phyloP scores from a whole-genome alignment of 805 yeast genomes.

The Lipomyces orientalis region DNA sequence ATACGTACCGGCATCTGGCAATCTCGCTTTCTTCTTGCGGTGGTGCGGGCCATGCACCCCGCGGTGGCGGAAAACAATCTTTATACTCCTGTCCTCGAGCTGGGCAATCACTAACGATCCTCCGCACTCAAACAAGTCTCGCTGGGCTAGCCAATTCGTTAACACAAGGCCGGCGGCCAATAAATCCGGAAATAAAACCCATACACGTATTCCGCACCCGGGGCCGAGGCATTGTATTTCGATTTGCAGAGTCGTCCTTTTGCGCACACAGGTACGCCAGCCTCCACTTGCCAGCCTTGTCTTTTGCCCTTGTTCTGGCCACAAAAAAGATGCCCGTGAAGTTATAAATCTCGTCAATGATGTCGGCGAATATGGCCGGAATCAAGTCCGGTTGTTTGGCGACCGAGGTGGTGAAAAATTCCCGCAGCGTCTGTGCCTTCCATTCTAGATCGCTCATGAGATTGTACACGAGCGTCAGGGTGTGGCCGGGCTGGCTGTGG shows the following conservation, averaged over 20 bases:
- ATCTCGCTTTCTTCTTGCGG: constrained; percentile 1
- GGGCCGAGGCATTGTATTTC: neutral
- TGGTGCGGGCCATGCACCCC: constrained; percentile 3
- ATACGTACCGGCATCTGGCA: neutral
- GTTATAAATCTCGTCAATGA: constrained; percentile 4
- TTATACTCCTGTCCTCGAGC: constrained; percentile 1
- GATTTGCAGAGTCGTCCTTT: constrained; percentile 7
- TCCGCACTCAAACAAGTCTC: constrained; percentile 8
- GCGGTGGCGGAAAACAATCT: constrained; percentile 3
- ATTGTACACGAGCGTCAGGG: neutral
- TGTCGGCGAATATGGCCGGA: constrained; percentile 5
- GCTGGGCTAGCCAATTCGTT: neutral
- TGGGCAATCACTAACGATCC: constrained; percentile 1
- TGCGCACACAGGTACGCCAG: constrained; percentile 4
- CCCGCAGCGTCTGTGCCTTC: neutral
- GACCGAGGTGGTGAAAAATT: neutral
- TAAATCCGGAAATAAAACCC: too few species aligned
- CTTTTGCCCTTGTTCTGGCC: constrained; percentile 1
- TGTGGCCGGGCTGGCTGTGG: too few species aligned
- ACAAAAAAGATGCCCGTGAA: constrained; percentile 8
- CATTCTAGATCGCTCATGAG: neutral
- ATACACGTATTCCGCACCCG: neutral
- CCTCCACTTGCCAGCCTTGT: constrained; percentile 5
- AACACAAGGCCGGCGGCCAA: neutral
- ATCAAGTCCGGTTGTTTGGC: neutral